Evolutionary conservation across 2,329 filamentous ascomycete genomes (phyloP).

Genomic region (Neonectria hederae): DNA sequence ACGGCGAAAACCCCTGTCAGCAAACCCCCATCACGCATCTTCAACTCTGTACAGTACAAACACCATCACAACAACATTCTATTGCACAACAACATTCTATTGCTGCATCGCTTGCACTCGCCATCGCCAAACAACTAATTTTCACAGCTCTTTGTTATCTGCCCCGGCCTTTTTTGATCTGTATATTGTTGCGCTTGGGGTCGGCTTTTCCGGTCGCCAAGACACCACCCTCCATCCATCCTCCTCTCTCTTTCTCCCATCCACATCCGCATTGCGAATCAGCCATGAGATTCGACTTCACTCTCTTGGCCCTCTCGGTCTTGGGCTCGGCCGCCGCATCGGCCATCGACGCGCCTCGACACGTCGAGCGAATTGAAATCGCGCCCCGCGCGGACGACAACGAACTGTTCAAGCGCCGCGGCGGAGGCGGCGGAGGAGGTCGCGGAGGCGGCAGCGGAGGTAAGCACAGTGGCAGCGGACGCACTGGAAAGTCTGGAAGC

Average conservation of each 20-base stretch:
- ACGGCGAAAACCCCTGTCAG: slow-evolving; percentile 1
- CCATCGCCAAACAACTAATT: neutral
- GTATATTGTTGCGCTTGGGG: neutral
- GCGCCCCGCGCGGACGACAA: slow-evolving; percentile 44
- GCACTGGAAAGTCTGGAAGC: slow-evolving; percentile 37
- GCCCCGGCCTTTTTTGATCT: neutral
- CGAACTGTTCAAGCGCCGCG: slow-evolving; percentile 68
- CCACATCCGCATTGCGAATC: slow-evolving; percentile 27
- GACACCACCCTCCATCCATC: slow-evolving; percentile 1
- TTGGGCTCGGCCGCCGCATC: slow-evolving; percentile 41
- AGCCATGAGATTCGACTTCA: slow-evolving; percentile 47
- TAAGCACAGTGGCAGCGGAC: slow-evolving; percentile 35
- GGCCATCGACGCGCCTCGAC: slow-evolving; percentile 35
- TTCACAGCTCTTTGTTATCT: neutral
- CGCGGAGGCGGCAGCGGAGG: slow-evolving; percentile 51
- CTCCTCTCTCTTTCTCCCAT: neutral
- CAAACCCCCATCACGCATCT: neutral
- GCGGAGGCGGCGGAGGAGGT: slow-evolving; percentile 65
- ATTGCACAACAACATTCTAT: neutral
- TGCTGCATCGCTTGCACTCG: neutral
- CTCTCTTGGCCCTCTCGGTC: slow-evolving; percentile 44
- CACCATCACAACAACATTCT: neutral
- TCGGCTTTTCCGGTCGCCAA: neutral
- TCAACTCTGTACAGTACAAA: neutral
- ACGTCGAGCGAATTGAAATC: slow-evolving; percentile 39